Percentiles rank a stretch among this genome's conserved stretches.
phyloP scores from a whole-genome alignment of 305 asterid genomes.

The Petunia hybrid region DNA sequence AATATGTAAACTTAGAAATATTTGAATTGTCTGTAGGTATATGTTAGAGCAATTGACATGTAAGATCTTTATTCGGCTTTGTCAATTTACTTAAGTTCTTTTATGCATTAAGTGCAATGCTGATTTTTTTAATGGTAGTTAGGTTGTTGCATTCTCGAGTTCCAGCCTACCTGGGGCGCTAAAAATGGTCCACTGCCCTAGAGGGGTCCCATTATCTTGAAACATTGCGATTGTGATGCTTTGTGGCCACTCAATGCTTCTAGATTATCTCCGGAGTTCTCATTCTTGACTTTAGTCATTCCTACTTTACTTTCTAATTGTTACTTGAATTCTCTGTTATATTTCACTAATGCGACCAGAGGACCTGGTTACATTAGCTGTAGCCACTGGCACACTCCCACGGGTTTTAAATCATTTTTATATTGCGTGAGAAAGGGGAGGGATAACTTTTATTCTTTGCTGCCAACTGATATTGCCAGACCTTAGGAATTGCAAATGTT shows the following conservation, averaged over 20 bases:
- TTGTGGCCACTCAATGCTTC: conserved; percentile 10
- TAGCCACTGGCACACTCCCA: neutral
- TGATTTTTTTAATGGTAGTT: neutral
- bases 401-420: neutral
- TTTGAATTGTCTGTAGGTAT: neutral
- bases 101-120: neutral
- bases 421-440: conserved; percentile 26
- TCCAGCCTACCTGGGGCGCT: neutral
- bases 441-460: conserved; percentile 22
- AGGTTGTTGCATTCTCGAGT: conserved; percentile 13
- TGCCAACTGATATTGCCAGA: conserved; percentile 24
- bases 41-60: neutral
- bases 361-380: conserved; percentile 26
- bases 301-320: conserved; percentile 5
- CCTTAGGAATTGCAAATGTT: neutral
- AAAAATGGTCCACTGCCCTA: neutral
- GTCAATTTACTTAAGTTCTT: neutral
- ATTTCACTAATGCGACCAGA: conserved; percentile 8
- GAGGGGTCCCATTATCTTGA: neutral
- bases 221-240: neutral
- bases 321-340: conserved; percentile 5
- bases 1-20: neutral
- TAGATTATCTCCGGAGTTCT: neutral
- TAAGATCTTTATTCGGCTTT: neutral
- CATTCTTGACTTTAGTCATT: neutral